A percentile compares a stretch with the other conserved stretches of the same genome.
Conservation (phyloP, 1,284 basidiomycete species). For the Irpex lacteus region DNA sequence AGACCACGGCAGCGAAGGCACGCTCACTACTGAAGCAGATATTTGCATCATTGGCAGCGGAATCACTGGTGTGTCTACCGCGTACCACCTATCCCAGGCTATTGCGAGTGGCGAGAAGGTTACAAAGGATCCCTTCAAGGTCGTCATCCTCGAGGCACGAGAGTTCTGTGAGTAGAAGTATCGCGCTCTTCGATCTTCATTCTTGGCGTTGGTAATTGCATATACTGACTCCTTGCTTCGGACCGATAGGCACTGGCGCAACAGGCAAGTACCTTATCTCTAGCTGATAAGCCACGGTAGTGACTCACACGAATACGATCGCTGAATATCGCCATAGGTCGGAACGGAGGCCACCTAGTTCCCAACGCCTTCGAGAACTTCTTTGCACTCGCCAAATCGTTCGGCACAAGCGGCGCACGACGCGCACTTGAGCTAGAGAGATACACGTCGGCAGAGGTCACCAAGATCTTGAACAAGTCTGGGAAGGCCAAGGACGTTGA, state of each 20-base stretch:
- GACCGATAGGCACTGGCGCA: conserved; percentile 57
- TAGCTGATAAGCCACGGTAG: too few species aligned
- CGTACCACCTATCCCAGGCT: conserved; percentile 60
- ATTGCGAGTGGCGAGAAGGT: conserved; percentile 17
- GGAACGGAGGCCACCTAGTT: conserved; percentile 78
- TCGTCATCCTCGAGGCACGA: conserved; percentile 70
- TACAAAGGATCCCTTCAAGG: conserved; percentile 32
- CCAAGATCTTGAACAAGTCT: conserved; percentile 45
- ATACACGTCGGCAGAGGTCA: conserved; percentile 48
- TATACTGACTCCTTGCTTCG: too few species aligned
- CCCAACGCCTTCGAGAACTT: conserved; percentile 51
- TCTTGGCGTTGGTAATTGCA: too few species aligned
- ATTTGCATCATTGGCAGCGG: conserved; percentile 77
- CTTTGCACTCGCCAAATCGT: conserved; percentile 29
- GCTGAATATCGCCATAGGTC: conserved; percentile 38
- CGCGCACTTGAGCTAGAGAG: conserved; percentile 56
- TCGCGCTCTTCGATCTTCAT: too few species aligned
- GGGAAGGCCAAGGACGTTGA: conserved; percentile 53
- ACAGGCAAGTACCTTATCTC: neutral
- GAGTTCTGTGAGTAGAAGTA: conserved; percentile 62
- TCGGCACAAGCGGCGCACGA: conserved; percentile 53
- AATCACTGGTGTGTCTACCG: conserved; percentile 70
- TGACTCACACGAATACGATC: too few species aligned
- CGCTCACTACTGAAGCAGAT: conserved; percentile 56
- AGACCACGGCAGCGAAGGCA: conserved; percentile 57